phyloP scores from a whole-genome alignment of 208 protist genomes.

The Angomonas deanei region DNA sequence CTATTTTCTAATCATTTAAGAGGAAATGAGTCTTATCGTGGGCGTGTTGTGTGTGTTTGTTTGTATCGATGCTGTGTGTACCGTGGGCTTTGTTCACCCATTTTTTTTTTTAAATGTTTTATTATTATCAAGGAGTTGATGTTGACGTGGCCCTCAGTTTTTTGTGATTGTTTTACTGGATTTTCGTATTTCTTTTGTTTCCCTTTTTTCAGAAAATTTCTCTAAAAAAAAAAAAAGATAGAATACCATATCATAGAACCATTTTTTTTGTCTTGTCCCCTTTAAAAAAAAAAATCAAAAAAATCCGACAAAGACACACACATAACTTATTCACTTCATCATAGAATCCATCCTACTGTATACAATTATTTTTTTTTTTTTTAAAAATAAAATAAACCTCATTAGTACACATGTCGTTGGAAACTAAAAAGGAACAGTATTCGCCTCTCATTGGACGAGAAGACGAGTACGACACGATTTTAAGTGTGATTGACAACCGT shows the following conservation, averaged over 20 bases:
- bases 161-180: not conserved
- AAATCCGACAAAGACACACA: no score
- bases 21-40: no score
- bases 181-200: not conserved
- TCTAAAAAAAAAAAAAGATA: not conserved
- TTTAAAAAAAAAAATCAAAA: not conserved
- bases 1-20: constrained; percentile 50
- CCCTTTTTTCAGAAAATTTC: not conserved
- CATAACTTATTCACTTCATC: not conserved
- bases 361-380: not conserved
- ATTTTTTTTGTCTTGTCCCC: not conserved
- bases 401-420: not conserved
- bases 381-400: not conserved
- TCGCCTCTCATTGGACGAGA: constrained; percentile 1
- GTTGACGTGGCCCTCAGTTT: not conserved
- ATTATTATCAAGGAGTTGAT: not conserved
- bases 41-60: no score
- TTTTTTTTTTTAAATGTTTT: constrained; percentile 8
- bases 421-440: not conserved
- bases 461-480: not conserved
- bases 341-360: not conserved
- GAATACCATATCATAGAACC: not conserved
- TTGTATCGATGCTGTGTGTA: no score
- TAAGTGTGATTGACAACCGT: not conserved
- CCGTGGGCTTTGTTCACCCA: no score